Evolutionary conservation across 352 stramenopile species (phyloP), one percentile per base, ranked within the genome.

Genomic region (Phytophthora parvispora): DNA sequence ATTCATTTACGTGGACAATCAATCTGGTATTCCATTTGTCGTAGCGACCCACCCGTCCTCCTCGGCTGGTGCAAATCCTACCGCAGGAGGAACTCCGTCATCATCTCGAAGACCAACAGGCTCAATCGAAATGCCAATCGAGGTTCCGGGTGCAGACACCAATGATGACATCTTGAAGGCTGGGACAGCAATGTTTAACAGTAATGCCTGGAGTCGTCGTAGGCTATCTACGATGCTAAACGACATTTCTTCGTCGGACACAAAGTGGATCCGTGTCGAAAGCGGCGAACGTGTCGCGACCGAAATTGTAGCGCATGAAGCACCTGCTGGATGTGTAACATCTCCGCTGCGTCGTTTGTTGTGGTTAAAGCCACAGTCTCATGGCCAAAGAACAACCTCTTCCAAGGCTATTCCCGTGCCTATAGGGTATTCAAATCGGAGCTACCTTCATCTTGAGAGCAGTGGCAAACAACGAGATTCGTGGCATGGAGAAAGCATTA

Each of bases 1-100:
- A 20, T 94, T 90, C 61, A 92, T 96, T 51, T 96, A 96, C 57
- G 86, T 96, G 7, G 89, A 96, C 52, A 96, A 96, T 50, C 87
- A 96, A 49, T 93, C 87, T 2, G 89, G 89, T 10, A 94, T 96
- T 53, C 83, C 83, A 24, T 93, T 96, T 68, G 64, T 90, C n/a
- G 80, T 93, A 9, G 89, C 89, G n/a, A 87, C 78, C 4, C 80
- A 91, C 48, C 74, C 77, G 29, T 75, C 79, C 15, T 76, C 69
- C 15, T 78, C 70, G 12, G 48, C 40, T 54, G 51, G 38, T 53
- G 31, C 60, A 43, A 4, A 28, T 10, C 12, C 65, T 22, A 34
- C 67, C 65, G 43, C 55, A 5, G 42, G 57, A 24, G 64, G 55
- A 71, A 73, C 56, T 4, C 55, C 66, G 3, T 67, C 65, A 13